Base-by-base conservation (phyloP, 1,284 basidiomycete genomes). In the Microbotryum silenes-acaulis region DNA sequence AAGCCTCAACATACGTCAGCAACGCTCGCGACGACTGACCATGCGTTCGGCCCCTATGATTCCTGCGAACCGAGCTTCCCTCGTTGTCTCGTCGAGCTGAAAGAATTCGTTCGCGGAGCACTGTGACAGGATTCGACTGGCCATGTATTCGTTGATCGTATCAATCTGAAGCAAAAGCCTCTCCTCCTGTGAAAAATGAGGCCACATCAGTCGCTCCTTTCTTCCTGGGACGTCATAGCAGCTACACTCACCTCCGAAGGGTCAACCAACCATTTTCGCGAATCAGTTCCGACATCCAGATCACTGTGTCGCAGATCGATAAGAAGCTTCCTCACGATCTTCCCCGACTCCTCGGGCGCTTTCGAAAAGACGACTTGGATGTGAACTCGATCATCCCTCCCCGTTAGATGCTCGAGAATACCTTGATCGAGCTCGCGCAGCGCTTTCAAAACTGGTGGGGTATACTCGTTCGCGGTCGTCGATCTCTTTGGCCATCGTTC, bases 351-450 rank as follows among this genome's bases (percentile, higher is more conserved):
- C 9, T 10, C 42, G 7, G 54, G 18, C 1, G 37, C 29, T 18
- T 47, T 53, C 7, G 54, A 53, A 5, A 63, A 37, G 10, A 29
- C 61, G 20, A 60, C n/a, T 23, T 63, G n/a, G 20, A 60, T 31
- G 27, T 6, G 29, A 16, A 14, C 31, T 46, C n/a, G 42, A 12
- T 46, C 46, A 29, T 42, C 37, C 16, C 37, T 42, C 3, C 9
- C n/a, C 9, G n/a, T n/a, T 16, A 52, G 51, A 44, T 42, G 27
- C 16, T 44, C 33, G 45, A 42, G 37, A 42, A 59, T 49, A 3
- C 44, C 53, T 20, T 9, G 21, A 4, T 10, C 51, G 47, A 57
- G 55, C 20, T 50, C 23, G 16, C 14, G 7, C 4, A 63, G 25
- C 20, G 55, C 62, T 0, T n/a, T 20, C 45, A 60, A n/a, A 2